A percentile compares a stretch with the other conserved stretches of the same genome.
phyloP scores from a whole-genome alignment of 202 grass and related monocot genomes.

The Saccharum hybrid region DNA sequence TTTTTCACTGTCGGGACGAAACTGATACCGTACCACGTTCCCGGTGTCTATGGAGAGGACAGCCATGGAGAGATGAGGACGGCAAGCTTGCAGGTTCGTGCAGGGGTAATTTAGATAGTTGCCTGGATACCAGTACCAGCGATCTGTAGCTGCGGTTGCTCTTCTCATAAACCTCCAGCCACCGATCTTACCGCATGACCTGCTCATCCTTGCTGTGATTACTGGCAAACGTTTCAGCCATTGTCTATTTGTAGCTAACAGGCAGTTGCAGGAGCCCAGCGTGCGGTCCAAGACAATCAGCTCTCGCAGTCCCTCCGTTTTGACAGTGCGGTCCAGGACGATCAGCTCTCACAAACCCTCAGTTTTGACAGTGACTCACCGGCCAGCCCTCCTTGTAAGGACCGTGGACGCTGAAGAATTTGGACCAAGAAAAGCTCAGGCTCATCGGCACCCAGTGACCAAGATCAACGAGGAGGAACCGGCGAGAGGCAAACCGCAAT shows the following conservation, averaged over 20 bases:
- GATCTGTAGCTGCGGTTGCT: neutral
- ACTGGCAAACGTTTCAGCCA: neutral
- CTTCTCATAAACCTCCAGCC: neutral
- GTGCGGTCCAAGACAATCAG: slow-evolving; percentile 12
- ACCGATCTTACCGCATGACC: neutral
- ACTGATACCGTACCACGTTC: no score
- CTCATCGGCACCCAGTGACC: neutral
- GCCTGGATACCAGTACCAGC: neutral
- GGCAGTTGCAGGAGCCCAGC: neutral
- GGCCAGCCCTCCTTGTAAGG: neutral
- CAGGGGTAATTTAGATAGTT: no score
- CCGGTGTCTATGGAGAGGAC: no score
- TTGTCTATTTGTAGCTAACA: slow-evolving; percentile 6
- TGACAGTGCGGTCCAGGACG: slow-evolving; percentile 4
- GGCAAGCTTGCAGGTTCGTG: no score
- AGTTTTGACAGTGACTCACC: neutral
- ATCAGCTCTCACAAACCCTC: neutral
- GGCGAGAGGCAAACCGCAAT: neutral
- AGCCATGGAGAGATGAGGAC: no score
- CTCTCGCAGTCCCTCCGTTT: neutral
- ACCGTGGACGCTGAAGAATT: neutral
- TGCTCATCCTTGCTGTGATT: neutral
- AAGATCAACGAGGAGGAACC: neutral
- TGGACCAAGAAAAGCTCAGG: neutral
- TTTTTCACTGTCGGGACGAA: no score